Conservation (phyloP, 768 basidiomycete species). For the Suillus alpinus region DNA sequence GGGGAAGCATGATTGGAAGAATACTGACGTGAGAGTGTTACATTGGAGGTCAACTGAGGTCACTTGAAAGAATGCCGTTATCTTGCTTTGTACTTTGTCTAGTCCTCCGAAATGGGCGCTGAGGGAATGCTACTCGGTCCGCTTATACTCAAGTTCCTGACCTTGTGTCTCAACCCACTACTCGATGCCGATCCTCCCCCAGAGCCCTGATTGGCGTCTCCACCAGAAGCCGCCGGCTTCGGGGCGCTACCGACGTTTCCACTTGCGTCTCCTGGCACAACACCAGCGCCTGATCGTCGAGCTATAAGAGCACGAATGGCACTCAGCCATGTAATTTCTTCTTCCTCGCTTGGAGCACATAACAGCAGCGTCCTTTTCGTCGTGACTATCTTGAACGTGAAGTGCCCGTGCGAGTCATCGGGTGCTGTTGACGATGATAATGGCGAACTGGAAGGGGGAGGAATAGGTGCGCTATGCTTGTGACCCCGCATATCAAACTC, state of each 20-base stretch:
- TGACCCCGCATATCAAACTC: constrained; percentile 72
- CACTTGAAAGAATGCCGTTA: constrained; percentile 21
- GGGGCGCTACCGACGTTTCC: constrained; percentile 21
- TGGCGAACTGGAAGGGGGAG: constrained; percentile 28
- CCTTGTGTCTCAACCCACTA: constrained; percentile 44
- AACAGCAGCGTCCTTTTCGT: constrained; percentile 86
- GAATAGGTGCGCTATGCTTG: constrained; percentile 38
- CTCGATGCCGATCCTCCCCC: constrained; percentile 20
- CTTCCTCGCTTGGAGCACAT: constrained; percentile 95
- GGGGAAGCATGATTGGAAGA: constrained; percentile 1
- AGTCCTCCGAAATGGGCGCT: constrained; percentile 22
- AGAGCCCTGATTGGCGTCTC: constrained; percentile 18
- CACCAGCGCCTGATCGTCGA: constrained; percentile 53
- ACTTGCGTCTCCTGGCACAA: constrained; percentile 44
- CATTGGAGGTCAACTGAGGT: constrained; percentile 8
- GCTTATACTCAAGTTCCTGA: constrained; percentile 45
- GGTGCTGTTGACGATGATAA: constrained; percentile 35
- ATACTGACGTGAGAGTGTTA: constrained; percentile 22
- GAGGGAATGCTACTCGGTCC: constrained; percentile 24
- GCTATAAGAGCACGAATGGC: constrained; percentile 91
- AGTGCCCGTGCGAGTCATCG: constrained; percentile 41
- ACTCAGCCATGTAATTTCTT: constrained; percentile 97
- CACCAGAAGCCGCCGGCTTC: constrained; percentile 12
- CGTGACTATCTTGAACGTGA: constrained; percentile 95
- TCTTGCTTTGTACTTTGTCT: constrained; percentile 1